Percentiles rank a stretch among this genome's conserved stretches.
Conservation (phyloP, 257 asterid genomes). For the Capsicum rhomboideum region DNA sequence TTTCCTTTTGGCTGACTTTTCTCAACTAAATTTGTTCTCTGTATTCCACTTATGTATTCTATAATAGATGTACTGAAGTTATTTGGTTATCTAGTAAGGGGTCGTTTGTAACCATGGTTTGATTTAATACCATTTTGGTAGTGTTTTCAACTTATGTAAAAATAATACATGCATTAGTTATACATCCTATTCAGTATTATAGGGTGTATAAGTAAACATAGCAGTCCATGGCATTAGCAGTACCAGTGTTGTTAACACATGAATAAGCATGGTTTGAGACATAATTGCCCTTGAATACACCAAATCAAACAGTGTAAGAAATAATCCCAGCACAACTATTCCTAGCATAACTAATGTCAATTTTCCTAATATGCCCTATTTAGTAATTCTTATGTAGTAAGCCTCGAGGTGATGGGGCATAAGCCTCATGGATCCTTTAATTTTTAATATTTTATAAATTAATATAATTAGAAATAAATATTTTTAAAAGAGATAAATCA, state of each 20-base stretch:
- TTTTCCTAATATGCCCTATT: too few relatives aligned
- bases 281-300: too few relatives aligned
- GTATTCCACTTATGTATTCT: not conserved
- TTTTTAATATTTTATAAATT: too few relatives aligned
- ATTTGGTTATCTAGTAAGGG: not conserved
- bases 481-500: too few relatives aligned
- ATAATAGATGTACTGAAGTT: not conserved
- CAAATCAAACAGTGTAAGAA: not conserved
- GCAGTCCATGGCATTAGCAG: not conserved
- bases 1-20: not conserved
- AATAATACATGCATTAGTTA: not conserved
- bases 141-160: not conserved
- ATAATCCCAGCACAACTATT: not conserved
- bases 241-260: not conserved
- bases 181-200: not conserved
- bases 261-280: too few relatives aligned
- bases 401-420: too few relatives aligned
- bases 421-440: too few relatives aligned
- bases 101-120: not conserved
- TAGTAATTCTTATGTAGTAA: too few relatives aligned
- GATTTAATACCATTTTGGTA: not conserved
- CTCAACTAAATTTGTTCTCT: not conserved
- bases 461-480: too few relatives aligned
- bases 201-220: not conserved
- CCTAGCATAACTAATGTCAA: not conserved